Conservation (phyloP, 805 yeast genomes). For the Scheffersomyces coipomensis region DNA sequence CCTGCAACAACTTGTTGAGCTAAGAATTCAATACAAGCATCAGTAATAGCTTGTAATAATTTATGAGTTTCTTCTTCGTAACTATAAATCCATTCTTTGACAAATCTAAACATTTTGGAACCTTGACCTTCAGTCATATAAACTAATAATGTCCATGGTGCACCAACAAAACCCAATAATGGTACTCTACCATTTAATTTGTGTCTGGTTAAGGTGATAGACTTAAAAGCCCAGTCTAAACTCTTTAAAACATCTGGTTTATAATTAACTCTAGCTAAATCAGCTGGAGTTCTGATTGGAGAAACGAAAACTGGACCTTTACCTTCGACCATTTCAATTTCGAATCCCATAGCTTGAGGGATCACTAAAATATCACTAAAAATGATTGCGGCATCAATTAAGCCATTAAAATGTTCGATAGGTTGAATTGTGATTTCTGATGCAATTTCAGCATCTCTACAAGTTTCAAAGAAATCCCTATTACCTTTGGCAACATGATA, state of each 20-base stretch:
- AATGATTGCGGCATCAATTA: slow-evolving; percentile 94
- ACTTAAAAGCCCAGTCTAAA: slow-evolving; percentile 90
- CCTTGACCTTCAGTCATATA: slow-evolving; percentile 99
- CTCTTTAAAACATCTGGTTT: slow-evolving; percentile 72
- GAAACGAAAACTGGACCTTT: slow-evolving; percentile 91
- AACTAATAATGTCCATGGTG: slow-evolving; percentile 96
- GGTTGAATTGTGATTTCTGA: slow-evolving; percentile 95
- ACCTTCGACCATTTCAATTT: slow-evolving; percentile 89
- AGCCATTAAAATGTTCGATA: slow-evolving; percentile 80
- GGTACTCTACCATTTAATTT: slow-evolving; percentile 91
- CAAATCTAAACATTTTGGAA: slow-evolving; percentile 84
- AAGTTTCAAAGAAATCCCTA: slow-evolving; percentile 91
- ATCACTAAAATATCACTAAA: slow-evolving; percentile 93
- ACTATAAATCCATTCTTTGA: slow-evolving; percentile 87
- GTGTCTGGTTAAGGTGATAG: slow-evolving; percentile 87
- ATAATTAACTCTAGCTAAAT: slow-evolving; percentile 56
- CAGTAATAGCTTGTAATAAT: slow-evolving; percentile 75
- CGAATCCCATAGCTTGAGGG: slow-evolving; percentile 98
- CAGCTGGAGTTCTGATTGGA: slow-evolving; percentile 76
- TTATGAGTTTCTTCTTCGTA: slow-evolving; percentile 70
- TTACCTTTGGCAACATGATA: slow-evolving; percentile 85
- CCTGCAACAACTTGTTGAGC: slow-evolving; percentile 96
- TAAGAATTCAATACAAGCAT: slow-evolving; percentile 86
- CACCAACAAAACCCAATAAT: slow-evolving; percentile 91
- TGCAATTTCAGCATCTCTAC: slow-evolving; percentile 92